phyloP scores from a whole-genome alignment of 2,329 filamentous ascomycete genomes.

The Aspergillus pseudoviridinutans region DNA sequence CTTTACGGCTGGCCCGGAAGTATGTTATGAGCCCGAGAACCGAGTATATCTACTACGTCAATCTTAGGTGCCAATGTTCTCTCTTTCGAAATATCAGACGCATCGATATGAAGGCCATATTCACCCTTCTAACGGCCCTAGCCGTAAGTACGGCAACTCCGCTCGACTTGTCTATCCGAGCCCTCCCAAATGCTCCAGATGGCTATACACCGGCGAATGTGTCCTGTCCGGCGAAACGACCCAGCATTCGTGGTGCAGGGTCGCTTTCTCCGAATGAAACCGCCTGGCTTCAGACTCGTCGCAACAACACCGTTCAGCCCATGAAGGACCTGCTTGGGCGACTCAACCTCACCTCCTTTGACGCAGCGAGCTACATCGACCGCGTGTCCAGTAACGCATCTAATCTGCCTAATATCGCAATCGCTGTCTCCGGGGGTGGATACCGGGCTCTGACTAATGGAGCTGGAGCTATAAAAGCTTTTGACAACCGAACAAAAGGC shows the following conservation, averaged over 20 bases:
- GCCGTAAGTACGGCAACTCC: neutral
- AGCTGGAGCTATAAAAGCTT: slow-evolving; percentile 71
- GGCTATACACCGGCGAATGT: slow-evolving; percentile 62
- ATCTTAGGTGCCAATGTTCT: neutral
- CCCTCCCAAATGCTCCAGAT: slow-evolving; percentile 53
- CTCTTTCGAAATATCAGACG: no score
- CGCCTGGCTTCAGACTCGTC: slow-evolving; percentile 66
- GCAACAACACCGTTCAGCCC: slow-evolving; percentile 66
- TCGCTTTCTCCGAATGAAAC: slow-evolving; percentile 63
- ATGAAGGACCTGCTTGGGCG: slow-evolving; percentile 67
- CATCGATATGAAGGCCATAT: neutral
- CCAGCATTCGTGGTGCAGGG: slow-evolving; percentile 61
- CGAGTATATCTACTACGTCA: neutral
- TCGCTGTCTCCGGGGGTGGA: slow-evolving; percentile 64
- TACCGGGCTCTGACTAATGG: slow-evolving; percentile 79
- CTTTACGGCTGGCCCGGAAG: neutral
- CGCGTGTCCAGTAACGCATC: slow-evolving; percentile 28
- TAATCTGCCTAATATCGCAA: slow-evolving; percentile 14
- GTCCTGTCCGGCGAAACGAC: slow-evolving; percentile 64
- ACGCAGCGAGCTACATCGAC: slow-evolving; percentile 68
- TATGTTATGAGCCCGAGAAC: neutral
- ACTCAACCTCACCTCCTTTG: slow-evolving; percentile 73
- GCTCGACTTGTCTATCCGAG: slow-evolving; percentile 23
- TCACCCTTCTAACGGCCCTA: neutral
- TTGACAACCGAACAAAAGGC: slow-evolving; percentile 65